Conservation (phyloP, 1,139 yeast species). For the Magnusiomyces paraingens region DNA sequence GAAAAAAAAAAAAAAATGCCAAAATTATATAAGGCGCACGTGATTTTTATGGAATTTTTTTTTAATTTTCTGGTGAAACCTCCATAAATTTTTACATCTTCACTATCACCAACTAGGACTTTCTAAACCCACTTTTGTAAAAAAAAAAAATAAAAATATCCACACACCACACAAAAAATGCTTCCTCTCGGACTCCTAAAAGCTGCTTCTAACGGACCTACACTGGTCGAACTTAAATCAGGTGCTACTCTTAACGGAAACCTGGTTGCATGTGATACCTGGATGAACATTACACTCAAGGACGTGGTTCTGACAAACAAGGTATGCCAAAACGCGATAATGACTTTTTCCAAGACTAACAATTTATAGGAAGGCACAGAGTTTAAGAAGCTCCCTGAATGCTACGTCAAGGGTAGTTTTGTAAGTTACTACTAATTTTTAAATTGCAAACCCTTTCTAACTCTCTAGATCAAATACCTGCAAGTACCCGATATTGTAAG, state of each 20-base stretch:
- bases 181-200: constrained; percentile 86
- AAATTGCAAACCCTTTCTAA: neutral
- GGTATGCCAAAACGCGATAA: neutral
- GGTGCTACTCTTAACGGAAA: constrained; percentile 89
- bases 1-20: too few relatives aligned
- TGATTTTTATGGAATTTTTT: too few relatives aligned
- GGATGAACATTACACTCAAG: constrained; percentile 88
- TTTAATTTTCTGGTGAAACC: too few relatives aligned
- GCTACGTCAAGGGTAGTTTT: constrained; percentile 81
- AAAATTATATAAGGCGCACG: too few relatives aligned
- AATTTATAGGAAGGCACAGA: constrained; percentile 45
- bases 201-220: constrained; percentile 84
- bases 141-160: too few relatives aligned
- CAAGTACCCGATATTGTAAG: constrained; percentile 47
- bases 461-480: constrained; percentile 46
- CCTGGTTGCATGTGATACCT: constrained; percentile 79
- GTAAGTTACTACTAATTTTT: constrained; percentile 19
- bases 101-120: too few relatives aligned
- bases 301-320: constrained; percentile 72
- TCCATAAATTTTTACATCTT: too few relatives aligned
- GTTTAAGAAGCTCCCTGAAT: constrained; percentile 64
- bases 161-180: constrained; percentile 33
- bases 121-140: too few relatives aligned
- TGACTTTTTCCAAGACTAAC: neutral
- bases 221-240: constrained; percentile 83